Percentiles rank a stretch among this genome's conserved stretches.
phyloP scores from a whole-genome alignment of 2,329 filamentous ascomycete species.

The Raffaelea albimanens region DNA sequence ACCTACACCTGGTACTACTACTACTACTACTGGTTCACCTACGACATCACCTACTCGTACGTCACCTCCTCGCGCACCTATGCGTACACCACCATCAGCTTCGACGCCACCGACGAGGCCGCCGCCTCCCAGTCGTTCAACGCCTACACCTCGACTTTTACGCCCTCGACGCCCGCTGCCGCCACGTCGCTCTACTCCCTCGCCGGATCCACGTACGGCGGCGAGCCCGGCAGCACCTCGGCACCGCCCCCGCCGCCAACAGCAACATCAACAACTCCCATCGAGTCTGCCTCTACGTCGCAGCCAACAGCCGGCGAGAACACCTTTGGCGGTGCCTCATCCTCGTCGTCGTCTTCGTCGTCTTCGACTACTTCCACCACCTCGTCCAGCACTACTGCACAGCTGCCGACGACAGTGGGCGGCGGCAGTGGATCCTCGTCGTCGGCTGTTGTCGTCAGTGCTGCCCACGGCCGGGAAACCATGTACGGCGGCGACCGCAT shows the following conservation, averaged over 20 bases:
- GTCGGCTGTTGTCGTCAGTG: neutral
- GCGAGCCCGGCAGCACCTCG: neutral
- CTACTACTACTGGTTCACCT: conserved; percentile 17
- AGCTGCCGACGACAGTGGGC: neutral
- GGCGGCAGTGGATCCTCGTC: neutral
- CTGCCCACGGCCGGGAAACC: neutral
- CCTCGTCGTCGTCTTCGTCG: neutral
- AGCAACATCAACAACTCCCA: neutral
- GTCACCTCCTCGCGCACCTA: conserved; percentile 13
- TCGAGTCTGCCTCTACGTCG: neutral
- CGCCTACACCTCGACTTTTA: conserved; percentile 12
- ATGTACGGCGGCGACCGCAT: neutral
- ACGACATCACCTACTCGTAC: conserved; percentile 12
- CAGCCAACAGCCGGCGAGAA: too few relatives aligned
- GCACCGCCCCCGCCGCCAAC: neutral
- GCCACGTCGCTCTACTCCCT: conserved; percentile 15
- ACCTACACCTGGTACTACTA: conserved; percentile 17
- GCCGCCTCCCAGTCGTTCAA: conserved; percentile 13
- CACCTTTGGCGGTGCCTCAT: neutral
- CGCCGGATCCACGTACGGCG: conserved; percentile 13
- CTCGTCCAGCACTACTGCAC: neutral
- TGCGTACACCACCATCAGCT: conserved; percentile 10
- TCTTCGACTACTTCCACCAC: neutral
- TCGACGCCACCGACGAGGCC: conserved; percentile 13
- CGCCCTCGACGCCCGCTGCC: conserved; percentile 13